Conservation (phyloP, 208 protist species). For the Sergeia podlipaevii region DNA sequence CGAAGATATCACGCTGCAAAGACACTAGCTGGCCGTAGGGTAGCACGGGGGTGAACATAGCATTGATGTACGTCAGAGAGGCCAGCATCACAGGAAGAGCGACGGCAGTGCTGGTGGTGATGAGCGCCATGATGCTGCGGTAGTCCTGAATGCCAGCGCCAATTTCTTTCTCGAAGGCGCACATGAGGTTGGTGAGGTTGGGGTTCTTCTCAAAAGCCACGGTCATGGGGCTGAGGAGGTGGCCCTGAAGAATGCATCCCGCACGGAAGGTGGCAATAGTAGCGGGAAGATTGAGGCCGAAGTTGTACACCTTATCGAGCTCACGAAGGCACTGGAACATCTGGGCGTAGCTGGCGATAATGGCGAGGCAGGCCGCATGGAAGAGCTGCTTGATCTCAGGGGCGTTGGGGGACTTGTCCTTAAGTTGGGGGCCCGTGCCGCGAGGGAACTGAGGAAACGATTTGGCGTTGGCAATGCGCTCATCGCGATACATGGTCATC, state of each 20-base stretch:
- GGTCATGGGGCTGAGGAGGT: slow-evolving; percentile 87
- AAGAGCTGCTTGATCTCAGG: slow-evolving; percentile 69
- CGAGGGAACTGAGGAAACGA: slow-evolving; percentile 24
- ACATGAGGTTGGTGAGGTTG: slow-evolving; percentile 82
- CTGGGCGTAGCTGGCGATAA: slow-evolving; percentile 90
- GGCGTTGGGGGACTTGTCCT: slow-evolving; percentile 50
- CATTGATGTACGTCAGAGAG: slow-evolving; percentile 82
- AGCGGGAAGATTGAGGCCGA: slow-evolving; percentile 84
- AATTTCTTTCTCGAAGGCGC: slow-evolving; percentile 85
- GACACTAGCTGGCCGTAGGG: slow-evolving; percentile 88
- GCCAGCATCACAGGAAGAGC: slow-evolving; percentile 73
- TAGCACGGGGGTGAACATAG: slow-evolving; percentile 75
- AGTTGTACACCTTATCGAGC: slow-evolving; percentile 85
- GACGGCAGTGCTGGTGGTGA: slow-evolving; percentile 48
- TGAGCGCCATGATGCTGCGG: slow-evolving; percentile 52
- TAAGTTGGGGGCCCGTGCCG: slow-evolving; percentile 9
- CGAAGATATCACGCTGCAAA: slow-evolving; percentile 90
- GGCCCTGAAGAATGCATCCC: slow-evolving; percentile 88
- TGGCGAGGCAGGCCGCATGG: slow-evolving; percentile 72
- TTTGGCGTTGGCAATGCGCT: slow-evolving; percentile 83
- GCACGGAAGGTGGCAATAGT: slow-evolving; percentile 91
- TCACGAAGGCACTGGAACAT: slow-evolving; percentile 92
- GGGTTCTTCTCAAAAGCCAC: slow-evolving; percentile 85
- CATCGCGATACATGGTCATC: slow-evolving; percentile 91
- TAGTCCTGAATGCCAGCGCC: slow-evolving; percentile 53